Percentiles rank a stretch among this genome's conserved stretches.
Conservation (phyloP, 1,284 basidiomycete genomes). For the Fomitopsis schrenkii region DNA sequence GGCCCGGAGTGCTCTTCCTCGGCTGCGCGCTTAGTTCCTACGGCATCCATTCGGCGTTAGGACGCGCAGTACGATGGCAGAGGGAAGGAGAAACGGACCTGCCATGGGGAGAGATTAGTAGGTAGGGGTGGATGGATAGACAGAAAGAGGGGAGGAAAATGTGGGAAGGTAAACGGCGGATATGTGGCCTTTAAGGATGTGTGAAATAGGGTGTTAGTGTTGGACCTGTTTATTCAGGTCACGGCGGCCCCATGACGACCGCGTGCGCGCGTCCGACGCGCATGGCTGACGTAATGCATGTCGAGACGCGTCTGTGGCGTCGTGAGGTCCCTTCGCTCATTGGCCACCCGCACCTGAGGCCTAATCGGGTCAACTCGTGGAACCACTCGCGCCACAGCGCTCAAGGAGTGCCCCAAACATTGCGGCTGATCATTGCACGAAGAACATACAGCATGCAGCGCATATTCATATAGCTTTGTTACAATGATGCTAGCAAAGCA, state of each 20-base stretch:
- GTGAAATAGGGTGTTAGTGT: constrained; percentile 1
- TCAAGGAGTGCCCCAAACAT: too few relatives aligned
- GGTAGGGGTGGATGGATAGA: constrained; percentile 1
- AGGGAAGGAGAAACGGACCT: constrained; percentile 21
- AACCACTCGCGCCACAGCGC: neutral
- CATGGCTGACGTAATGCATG: constrained; percentile 8
- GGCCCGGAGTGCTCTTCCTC: constrained; percentile 34
- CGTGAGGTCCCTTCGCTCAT: neutral
- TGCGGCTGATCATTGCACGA: too few relatives aligned
- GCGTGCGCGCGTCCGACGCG: constrained; percentile 3
- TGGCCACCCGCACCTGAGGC: neutral
- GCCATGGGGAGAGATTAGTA: constrained; percentile 18
- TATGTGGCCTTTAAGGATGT: constrained; percentile 6
- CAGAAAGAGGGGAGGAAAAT: constrained; percentile 8
- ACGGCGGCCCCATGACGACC: constrained; percentile 9
- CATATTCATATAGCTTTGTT: neutral
- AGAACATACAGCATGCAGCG: neutral
- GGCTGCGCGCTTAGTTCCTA: constrained; percentile 45
- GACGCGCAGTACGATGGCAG: neutral
- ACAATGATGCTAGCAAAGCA: neutral
- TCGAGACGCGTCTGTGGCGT: constrained; percentile 21
- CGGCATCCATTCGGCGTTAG: neutral
- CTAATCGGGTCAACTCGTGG: neutral
- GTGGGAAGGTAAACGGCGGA: constrained; percentile 6
- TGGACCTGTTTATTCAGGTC: neutral